Evolutionary conservation across 257 asterid genomes (phyloP), one percentile per base, ranked within the genome.

Genomic region (Solanum corneliomulleri): DNA sequence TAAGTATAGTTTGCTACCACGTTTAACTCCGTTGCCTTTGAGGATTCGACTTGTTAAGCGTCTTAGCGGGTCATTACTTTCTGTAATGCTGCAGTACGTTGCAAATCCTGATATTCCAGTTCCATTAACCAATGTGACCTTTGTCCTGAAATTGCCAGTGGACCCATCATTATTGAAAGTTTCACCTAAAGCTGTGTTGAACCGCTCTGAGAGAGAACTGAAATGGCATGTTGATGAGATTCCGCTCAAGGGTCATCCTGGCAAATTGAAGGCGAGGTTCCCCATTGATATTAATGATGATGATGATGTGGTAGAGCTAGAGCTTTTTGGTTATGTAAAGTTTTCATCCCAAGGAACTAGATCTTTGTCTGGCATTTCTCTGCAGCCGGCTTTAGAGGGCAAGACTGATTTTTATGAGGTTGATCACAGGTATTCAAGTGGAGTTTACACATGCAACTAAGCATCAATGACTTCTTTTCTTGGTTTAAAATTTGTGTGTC

Each of bases 181-280:
- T 82, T 94, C 98, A 10, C 99, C 99, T 16, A 97, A 95, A 87
- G 99, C 98, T 33, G 94, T 94, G 88, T 88, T 95, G 94, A 95
- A 97, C 87, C 94, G 99, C 92, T 89, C 98, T 29, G 96, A 94
- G 90, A 97, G 90, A 87, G 98, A 97, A 91, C 64, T 97, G 90
- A 95, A 93, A 89, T 97, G 99, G 99, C 95, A 92, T 90, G 89
- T 97, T 84, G 97, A 92, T 87, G 98, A 97, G 94, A 91, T 97
- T 85, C 98, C 98, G 6, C 86, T 89, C 85, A 95, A 91, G 94
- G 97, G 94, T 23, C 89, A 91, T 88, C 99, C 99, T 41, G 98
- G 94, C 82, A 93, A 95, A 88, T 90, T 97, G 90, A 94, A 95
- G 90, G 99, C 91, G 18, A 93, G 99, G 89, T 94, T 95, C 95